These are phyloP conservation scores for Podaxis sp. DNA, from an alignment of 768 basidiomycete species.

Conservation along the genomic window DNA sequence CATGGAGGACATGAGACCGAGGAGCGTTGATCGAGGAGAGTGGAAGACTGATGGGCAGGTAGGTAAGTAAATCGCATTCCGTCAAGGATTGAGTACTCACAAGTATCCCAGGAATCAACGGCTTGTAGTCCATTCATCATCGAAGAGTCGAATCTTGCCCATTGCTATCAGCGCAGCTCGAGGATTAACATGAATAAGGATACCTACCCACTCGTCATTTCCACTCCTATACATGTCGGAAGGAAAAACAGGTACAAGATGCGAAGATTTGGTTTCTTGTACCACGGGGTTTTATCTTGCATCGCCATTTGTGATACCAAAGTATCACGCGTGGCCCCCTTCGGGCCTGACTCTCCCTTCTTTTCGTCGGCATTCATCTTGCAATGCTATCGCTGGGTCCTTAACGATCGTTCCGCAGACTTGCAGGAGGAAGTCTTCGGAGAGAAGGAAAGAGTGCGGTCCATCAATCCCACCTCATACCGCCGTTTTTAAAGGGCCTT, in stretches of 20 bases:
- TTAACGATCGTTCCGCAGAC: not conserved
- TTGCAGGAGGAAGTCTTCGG: not conserved
- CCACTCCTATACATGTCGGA: conserved; percentile 61
- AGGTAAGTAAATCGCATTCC: not conserved
- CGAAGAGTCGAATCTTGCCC: conserved; percentile 51
- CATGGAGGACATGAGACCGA: conserved; percentile 58
- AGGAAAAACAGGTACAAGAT: conserved; percentile 55
- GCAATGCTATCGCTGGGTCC: not conserved
- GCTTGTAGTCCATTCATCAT: conserved; percentile 67
- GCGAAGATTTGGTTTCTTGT: conserved; percentile 58
- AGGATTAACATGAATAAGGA: not conserved
- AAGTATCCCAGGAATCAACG: conserved; percentile 54
- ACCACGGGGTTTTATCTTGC: conserved; percentile 59
- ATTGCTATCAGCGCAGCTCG: not conserved
- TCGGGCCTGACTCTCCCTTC: conserved; percentile 12
- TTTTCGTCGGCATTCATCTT: conserved; percentile 7
- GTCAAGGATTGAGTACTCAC: conserved; percentile 29
- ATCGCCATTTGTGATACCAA: conserved; percentile 43
- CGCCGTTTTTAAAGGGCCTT: not conserved
- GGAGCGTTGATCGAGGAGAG: conserved; percentile 49
- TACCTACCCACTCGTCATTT: conserved; percentile 59
- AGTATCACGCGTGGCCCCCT: conserved; percentile 20
- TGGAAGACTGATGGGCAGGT: conserved; percentile 43
- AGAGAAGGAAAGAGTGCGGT: not conserved
- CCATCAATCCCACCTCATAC: not conserved